Base-by-base conservation (phyloP, 2,329 filamentous ascomycete genomes). In the Penicillium fuscoglaucum region DNA sequence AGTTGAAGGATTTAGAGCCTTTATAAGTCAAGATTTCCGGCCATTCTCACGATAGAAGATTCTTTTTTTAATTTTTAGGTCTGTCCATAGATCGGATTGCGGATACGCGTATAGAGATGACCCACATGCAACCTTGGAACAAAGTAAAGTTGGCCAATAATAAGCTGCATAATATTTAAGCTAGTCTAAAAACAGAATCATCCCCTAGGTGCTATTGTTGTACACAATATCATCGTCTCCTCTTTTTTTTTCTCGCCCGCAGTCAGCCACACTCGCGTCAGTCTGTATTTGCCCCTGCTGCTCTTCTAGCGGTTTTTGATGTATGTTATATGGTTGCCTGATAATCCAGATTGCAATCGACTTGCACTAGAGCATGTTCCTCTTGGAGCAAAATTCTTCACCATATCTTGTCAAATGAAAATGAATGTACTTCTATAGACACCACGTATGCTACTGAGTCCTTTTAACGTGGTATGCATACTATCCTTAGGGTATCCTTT, bases 31-130 rank as follows among this genome's bases (percentile, higher is more conserved):
- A 13, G 3, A 13, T 8, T 21, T 17, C 31, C 4, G 19, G 37
- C 13, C 10, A 13, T 52, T 52, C 26, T 17, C 4, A 21, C 7
- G 3, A 41, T 33, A 44, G 19, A 33, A 21, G 12, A 33, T 12
- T 35, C 9, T 12, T 35, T 48, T 48, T 35, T 48, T 19, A 44
- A 13, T 21, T 29, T 52, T 41, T 33, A 4, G 24, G 33, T 35
- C 33, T 35, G 7, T 17, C 33, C 6, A 39, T 50, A 40, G 49
- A 52, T 52, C 26, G n/a, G 28, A 19, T 26, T 15, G 35, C 48
- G 12, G 29, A 52, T 52, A 52, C 50, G 50, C 50, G 50, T 52
- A 52, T 52, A 52, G 50, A 52, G 10, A 19, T 0, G 26, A 21
- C 39, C 50, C 39, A 33, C 17, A 41, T 19, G 2, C 10, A 21